Evolutionary conservation across 202 grass and related monocot species (phyloP).

Genomic region (Eragrostis tef): DNA sequence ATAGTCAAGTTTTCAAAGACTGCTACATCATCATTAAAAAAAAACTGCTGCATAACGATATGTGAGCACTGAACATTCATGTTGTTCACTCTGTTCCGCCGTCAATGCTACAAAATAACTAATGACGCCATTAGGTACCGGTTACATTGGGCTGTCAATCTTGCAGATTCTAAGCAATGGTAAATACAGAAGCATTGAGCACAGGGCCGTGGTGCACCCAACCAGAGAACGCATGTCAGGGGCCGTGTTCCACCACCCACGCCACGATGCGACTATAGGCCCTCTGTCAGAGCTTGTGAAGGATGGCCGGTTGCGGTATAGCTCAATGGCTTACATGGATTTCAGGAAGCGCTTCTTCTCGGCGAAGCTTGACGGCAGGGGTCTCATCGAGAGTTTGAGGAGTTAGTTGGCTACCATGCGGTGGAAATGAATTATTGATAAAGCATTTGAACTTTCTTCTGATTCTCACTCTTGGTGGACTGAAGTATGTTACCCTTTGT

Average conservation of each 20-base stretch:
- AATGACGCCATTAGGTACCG: too few species aligned
- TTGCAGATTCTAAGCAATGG: conserved; percentile 53
- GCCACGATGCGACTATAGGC: conserved; percentile 1
- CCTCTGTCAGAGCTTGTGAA: conserved; percentile 49
- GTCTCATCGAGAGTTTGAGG: conserved; percentile 34
- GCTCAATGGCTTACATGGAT: conserved; percentile 25
- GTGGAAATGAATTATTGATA: too few species aligned
- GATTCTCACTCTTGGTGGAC: too few species aligned
- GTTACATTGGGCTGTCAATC: background rate
- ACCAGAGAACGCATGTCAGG: conserved; percentile 38
- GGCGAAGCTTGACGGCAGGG: conserved; percentile 45
- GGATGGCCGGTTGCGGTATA: conserved; percentile 17
- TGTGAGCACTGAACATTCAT: too few species aligned
- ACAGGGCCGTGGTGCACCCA: conserved; percentile 48
- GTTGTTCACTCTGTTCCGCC: background rate
- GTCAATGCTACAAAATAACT: too few species aligned
- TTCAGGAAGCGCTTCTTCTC: conserved; percentile 39
- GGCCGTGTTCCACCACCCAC: conserved; percentile 35
- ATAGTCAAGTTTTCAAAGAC: too few species aligned
- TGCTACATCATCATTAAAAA: background rate
- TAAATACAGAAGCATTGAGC: conserved; percentile 47
- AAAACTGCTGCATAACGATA: background rate
- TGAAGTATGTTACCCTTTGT: too few species aligned
- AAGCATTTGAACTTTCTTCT: too few species aligned
- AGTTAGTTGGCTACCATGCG: background rate